Base-by-base conservation (phyloP, 2,329 filamentous ascomycete species). In the Diaporthe velutina region DNA sequence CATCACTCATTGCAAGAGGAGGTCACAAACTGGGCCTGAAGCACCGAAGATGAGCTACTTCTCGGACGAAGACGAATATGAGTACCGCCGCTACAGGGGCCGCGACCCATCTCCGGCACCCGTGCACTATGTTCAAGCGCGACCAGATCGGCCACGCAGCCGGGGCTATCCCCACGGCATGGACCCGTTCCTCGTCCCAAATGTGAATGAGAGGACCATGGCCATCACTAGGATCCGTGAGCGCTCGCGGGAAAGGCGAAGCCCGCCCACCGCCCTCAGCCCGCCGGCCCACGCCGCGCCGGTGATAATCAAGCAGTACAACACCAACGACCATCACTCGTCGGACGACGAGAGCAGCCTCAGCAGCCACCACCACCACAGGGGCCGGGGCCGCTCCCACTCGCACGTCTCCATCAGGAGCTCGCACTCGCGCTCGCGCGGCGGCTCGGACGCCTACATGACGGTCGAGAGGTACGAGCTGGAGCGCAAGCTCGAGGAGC, bases 261-360 rank as follows among this genome's bases (percentile, higher is more conserved):
- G 81, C 75, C 85, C 86, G 30, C 85, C 85, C 9, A 80, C 73
- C 77, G 79, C 79, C 25, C 78, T 80, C 25, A 79, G 76, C 67
- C 79, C 80, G 38, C 79, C 82, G 9, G 78, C 82, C 13, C 80
- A 79, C 25, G 81, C 83, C 22, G 77, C 81, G 7, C 88, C 89
- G 1, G 85, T 91, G 64, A 87, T 91, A 70, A 91, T 91, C 80
- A 90, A 90, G 79, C 91, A 90, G 80, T 87, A 89, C 74, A 87
- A 85, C 70, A 82, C 79, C 22, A 80, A 84, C 74, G 76, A 80
- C 54, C 79, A 79, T 78, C 82, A 80, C 12, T 87, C 86, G 28
- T 88, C 85, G 7, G 87, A 88, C 48, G 84, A 85, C 22, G 84
- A 84, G 3, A 82, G 78, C 10, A 78, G 84, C 38, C 81, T 79